A percentile compares a stretch with the other conserved stretches of the same genome.
These are phyloP conservation scores for Torrubiella hemipterigena DNA, from an alignment of 2,329 filamentous ascomycete species.

Conservation along the genomic window DNA sequence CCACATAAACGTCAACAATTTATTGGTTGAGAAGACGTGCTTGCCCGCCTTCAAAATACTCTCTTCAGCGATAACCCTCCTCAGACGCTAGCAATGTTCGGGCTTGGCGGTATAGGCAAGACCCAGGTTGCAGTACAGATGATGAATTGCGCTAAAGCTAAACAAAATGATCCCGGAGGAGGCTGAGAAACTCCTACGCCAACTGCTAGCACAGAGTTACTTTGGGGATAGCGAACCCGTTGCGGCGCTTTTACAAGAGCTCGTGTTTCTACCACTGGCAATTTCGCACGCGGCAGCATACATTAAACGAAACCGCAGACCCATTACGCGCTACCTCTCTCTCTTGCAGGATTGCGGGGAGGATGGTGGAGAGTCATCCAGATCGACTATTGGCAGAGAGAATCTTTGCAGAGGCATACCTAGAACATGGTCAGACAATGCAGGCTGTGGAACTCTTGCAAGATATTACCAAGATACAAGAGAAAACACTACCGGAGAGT, in stretches of 20 bases:
- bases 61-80: too few species aligned
- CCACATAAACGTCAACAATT: too few species aligned
- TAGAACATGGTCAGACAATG: too few species aligned
- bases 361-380: too few species aligned
- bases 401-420: too few species aligned
- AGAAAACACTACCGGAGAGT: too few species aligned
- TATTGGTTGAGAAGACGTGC: too few species aligned
- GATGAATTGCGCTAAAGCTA: background rate
- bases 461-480: too few species aligned
- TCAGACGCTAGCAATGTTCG: background rate
- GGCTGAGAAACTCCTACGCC: background rate
- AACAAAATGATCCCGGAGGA: conserved; percentile 5
- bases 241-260: conserved; percentile 13
- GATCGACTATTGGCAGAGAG: too few species aligned
- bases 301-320: conserved; percentile 16
- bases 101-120: conserved; percentile 2
- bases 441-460: too few species aligned
- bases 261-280: conserved; percentile 22
- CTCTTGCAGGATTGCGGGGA: conserved; percentile 18
- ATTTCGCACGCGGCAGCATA: conserved; percentile 29
- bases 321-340: conserved; percentile 18
- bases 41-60: too few species aligned
- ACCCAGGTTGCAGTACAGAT: conserved; percentile 1
- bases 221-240: too few species aligned
- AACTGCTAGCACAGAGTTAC: background rate